Evolutionary conservation across 345 rosid species (phyloP).

Genomic region (Citrus sp.): DNA sequence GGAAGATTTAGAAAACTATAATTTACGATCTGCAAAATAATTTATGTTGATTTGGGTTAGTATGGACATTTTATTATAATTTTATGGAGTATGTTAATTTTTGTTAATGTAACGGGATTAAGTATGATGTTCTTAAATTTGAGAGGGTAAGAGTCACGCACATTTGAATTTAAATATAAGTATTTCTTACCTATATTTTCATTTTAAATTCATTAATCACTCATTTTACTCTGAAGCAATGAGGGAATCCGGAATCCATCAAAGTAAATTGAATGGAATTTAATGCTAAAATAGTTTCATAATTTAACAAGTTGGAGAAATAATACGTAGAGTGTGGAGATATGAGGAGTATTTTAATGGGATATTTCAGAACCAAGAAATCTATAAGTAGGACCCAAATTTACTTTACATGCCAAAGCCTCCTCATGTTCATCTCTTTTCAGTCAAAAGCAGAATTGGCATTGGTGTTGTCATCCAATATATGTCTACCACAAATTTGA

Average conservation of each 20-base stretch:
- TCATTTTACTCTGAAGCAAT: too few species aligned
- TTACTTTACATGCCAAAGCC: constrained; percentile 1
- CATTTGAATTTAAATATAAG: too few species aligned
- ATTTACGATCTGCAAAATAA: too few species aligned
- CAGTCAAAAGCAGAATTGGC: constrained; percentile 26
- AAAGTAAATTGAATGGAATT: neutral
- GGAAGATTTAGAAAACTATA: too few species aligned
- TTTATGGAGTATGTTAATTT: too few species aligned
- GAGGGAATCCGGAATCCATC: neutral
- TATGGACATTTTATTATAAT: too few species aligned
- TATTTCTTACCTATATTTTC: too few species aligned
- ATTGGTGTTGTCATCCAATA: constrained; percentile 2
- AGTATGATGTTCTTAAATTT: too few species aligned
- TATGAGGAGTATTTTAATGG: constrained; percentile 6
- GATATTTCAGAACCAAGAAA: constrained; percentile 25
- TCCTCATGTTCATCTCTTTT: constrained; percentile 2
- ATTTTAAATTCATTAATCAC: too few species aligned
- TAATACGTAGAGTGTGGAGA: neutral
- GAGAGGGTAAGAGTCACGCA: too few species aligned
- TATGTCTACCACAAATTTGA: constrained; percentile 7
- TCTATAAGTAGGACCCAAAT: constrained; percentile 14
- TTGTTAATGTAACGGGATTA: too few species aligned
- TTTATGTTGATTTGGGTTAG: too few species aligned
- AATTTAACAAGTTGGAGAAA: neutral
- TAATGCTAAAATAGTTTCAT: neutral